Evolutionary conservation across 129 eudicot genomes (phyloP).

Genomic region (Silybum marianum): DNA sequence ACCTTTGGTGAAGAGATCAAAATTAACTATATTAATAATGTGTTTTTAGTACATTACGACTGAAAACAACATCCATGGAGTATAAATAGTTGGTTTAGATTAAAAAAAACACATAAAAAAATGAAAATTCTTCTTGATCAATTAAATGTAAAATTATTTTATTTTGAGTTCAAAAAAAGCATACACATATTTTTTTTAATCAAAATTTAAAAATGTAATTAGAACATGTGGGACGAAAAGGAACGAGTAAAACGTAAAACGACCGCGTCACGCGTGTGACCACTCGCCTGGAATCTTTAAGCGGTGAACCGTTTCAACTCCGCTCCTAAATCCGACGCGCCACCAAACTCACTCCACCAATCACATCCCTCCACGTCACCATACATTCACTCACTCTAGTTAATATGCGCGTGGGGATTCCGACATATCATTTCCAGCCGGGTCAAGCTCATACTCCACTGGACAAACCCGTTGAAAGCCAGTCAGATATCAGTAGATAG

Average conservation of each 20-base stretch:
- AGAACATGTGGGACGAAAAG: constrained; percentile 18
- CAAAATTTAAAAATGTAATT: background rate
- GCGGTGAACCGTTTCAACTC: constrained; percentile 9
- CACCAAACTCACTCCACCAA: background rate
- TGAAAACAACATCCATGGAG: background rate
- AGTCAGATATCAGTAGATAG: constrained; percentile 36
- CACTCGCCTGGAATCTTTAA: constrained; percentile 4
- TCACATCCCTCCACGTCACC: background rate
- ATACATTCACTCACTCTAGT: background rate
- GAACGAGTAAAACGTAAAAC: constrained; percentile 18
- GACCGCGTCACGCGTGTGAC: constrained; percentile 28
- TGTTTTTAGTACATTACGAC: background rate
- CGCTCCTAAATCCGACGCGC: background rate
- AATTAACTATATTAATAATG: too few relatives aligned
- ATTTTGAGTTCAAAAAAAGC: background rate
- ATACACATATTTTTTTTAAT: background rate
- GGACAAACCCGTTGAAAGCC: constrained; percentile 45
- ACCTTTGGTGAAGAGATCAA: too few relatives aligned
- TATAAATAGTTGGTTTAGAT: too few relatives aligned
- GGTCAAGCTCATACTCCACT: constrained; percentile 36
- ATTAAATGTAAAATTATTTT: background rate
- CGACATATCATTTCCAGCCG: constrained; percentile 23
- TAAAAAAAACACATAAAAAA: background rate
- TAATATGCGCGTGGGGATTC: constrained; percentile 30
- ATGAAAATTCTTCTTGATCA: background rate